Base-by-base conservation (phyloP, 805 yeast species). In the Kluyveromyces nonfermentans region DNA sequence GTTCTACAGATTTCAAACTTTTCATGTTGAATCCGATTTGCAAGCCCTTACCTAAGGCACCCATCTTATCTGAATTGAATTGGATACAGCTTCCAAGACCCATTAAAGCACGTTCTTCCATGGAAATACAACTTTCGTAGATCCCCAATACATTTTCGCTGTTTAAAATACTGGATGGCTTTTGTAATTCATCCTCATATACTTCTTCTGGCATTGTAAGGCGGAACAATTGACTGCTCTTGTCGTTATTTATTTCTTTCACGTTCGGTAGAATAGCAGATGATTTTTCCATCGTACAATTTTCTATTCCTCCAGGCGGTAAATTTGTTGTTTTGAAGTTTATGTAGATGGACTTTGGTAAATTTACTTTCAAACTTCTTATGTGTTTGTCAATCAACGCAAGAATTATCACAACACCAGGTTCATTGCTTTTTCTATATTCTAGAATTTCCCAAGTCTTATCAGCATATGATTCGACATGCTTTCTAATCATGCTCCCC, bases 361-460 rank as follows among this genome's bases (percentile, higher is more conserved):
- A 77, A 50, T 77, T 82, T 53, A 93, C 74, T 28, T 73, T 73
- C 42, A 90, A 73, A 4, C 78, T 70, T 57, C 87, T 96, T 18
- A 93, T 72, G 53, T 80, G 82, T 10, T 78, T 81, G 50, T 79
- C 78, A 33, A 88, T 78, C 49, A 74, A 57, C 1, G 81, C 87
- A 56, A 71, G 76, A 0, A 85, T 96, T 46, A 78, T 80, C 25
- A 90, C 68, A 41, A 77, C 82, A n/a, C 97, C 97, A 0, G 86
- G 82, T 34, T 53, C 61, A 1, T 71, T 69, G 35, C 80, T 80
- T 8, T 63, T 54, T 47, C 75, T 75, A 54, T 85, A 79, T 52
- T 87, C 88, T 31, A 93, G 62, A 32, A 93, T 71, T 49, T 88
- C 87, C 99, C 99, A 93, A 28, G 80, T 75, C 0, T 85, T 71